phyloP scores from a whole-genome alignment of 78 protist species.

The Dictyostelium intermedium region DNA sequence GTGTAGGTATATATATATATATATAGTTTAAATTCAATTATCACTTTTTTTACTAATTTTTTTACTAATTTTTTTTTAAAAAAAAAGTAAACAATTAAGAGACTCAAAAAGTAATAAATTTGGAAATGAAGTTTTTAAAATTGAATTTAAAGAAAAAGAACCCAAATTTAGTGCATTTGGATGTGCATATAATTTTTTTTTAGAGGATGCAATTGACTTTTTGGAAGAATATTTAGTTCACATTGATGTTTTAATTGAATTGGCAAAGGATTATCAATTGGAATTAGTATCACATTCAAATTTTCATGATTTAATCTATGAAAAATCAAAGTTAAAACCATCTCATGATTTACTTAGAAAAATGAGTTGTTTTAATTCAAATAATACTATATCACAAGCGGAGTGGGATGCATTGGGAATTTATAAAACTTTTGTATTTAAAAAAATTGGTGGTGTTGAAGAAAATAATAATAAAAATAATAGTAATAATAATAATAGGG shows the following conservation, averaged over 20 bases:
- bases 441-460: background rate
- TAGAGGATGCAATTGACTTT: conserved; percentile 66
- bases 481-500: background rate
- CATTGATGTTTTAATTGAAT: conserved; percentile 27
- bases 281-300: conserved; percentile 48
- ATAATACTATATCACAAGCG: conserved; percentile 32
- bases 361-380: conserved; percentile 44
- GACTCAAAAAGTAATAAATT: conserved; percentile 15
- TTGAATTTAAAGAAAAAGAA: conserved; percentile 53
- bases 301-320: conserved; percentile 42
- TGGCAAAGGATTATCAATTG: conserved; percentile 53
- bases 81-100: conserved; percentile 57
- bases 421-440: conserved; percentile 53
- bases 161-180: conserved; percentile 66
- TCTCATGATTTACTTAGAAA: background rate
- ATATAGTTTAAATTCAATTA: background rate
- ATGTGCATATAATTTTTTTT: conserved; percentile 61
- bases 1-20: conserved; percentile 35
- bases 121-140: conserved; percentile 55
- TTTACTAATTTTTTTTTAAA: background rate
- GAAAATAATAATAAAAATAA: background rate
- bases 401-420: conserved; percentile 78
- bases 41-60: background rate
- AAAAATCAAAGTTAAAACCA: background rate
- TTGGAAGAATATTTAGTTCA: conserved; percentile 72